phyloP scores from a whole-genome alignment of 2,329 filamentous ascomycete genomes.

The Thermothelomyces thermophilus region DNA sequence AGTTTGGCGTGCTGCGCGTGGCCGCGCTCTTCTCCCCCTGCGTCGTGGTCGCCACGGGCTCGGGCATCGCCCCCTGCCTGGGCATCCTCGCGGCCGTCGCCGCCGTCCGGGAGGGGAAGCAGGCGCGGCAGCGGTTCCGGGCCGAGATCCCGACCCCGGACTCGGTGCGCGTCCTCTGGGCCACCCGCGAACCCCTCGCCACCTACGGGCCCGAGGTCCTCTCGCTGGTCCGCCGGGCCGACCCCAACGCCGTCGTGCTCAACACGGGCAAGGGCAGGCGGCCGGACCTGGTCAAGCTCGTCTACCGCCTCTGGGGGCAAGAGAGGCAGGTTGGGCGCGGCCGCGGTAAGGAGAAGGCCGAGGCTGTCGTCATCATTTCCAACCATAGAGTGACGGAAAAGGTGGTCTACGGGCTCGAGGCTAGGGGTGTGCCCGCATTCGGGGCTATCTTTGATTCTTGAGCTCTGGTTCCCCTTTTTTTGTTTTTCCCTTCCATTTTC shows the following conservation, averaged over 20 bases:
- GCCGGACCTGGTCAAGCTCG: slow-evolving; percentile 43
- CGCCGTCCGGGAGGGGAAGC: too few relatives aligned
- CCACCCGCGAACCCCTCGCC: slow-evolving; percentile 51
- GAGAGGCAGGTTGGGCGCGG: too few relatives aligned
- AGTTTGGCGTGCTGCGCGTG: slow-evolving; percentile 61
- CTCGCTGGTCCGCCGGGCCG: slow-evolving; percentile 47
- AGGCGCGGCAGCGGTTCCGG: too few relatives aligned
- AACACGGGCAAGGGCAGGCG: slow-evolving; percentile 61
- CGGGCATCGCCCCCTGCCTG: slow-evolving; percentile 64
- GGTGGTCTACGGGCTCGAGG: slow-evolving; percentile 63
- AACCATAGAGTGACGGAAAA: slow-evolving; percentile 62
- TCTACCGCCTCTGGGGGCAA: slow-evolving; percentile 25
- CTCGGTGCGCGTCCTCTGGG: slow-evolving; percentile 68
- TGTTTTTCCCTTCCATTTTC: too few relatives aligned
- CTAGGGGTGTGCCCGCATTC: slow-evolving; percentile 58
- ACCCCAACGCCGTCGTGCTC: slow-evolving; percentile 58
- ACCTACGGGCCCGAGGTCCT: slow-evolving; percentile 58
- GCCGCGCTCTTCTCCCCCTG: slow-evolving; percentile 59
- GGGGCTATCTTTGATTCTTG: slow-evolving; percentile 64
- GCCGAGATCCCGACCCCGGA: too few relatives aligned
- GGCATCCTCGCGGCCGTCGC: slow-evolving; percentile 45
- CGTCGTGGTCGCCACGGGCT: slow-evolving; percentile 64
- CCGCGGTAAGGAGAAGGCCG: slow-evolving; percentile 30
- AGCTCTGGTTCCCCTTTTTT: too few relatives aligned
- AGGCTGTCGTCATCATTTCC: slow-evolving; percentile 68